Evolutionary conservation across 1,139 yeast genomes (phyloP).

Genomic region (Yamadazyma oceani): DNA sequence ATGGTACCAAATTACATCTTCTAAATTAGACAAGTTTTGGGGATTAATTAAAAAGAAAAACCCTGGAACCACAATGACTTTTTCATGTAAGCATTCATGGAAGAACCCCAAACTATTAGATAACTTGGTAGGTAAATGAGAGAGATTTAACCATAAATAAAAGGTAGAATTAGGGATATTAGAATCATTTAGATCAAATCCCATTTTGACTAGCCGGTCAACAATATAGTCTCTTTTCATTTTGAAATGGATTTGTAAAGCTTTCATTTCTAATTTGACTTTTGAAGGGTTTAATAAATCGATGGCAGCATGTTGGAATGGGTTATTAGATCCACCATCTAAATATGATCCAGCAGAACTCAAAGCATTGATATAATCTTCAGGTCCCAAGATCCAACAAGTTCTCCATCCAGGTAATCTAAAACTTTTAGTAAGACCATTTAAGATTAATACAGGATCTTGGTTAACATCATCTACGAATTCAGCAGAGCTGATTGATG

Average conservation of each 20-base stretch:
- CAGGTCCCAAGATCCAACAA: conserved; percentile 70
- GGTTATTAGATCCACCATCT: conserved; percentile 68
- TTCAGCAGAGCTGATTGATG: conserved; percentile 56
- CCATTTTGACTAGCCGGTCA: conserved; percentile 53
- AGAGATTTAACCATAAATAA: conserved; percentile 62
- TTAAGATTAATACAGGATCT: conserved; percentile 64
- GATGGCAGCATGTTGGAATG: conserved; percentile 64
- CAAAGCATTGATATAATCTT: conserved; percentile 57
- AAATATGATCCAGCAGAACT: conserved; percentile 64
- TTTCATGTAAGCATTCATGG: conserved; percentile 67
- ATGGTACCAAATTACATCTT: conserved; percentile 65
- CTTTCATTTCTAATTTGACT: conserved; percentile 58
- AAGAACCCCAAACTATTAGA: conserved; percentile 65
- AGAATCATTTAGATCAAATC: conserved; percentile 47
- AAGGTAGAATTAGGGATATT: conserved; percentile 63
- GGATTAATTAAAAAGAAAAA: conserved; percentile 68
- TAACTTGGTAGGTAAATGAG: conserved; percentile 59
- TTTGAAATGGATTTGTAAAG: conserved; percentile 60
- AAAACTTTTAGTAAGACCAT: conserved; percentile 66
- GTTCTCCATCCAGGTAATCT: conserved; percentile 72
- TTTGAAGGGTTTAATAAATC: conserved; percentile 55
- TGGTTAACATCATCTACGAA: conserved; percentile 57
- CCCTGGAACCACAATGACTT: conserved; percentile 66
- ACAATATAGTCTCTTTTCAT: conserved; percentile 63
- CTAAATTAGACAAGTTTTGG: conserved; percentile 58